Base-by-base conservation (phyloP, 805 yeast genomes). In the Blastobotrys chiropterorum region DNA sequence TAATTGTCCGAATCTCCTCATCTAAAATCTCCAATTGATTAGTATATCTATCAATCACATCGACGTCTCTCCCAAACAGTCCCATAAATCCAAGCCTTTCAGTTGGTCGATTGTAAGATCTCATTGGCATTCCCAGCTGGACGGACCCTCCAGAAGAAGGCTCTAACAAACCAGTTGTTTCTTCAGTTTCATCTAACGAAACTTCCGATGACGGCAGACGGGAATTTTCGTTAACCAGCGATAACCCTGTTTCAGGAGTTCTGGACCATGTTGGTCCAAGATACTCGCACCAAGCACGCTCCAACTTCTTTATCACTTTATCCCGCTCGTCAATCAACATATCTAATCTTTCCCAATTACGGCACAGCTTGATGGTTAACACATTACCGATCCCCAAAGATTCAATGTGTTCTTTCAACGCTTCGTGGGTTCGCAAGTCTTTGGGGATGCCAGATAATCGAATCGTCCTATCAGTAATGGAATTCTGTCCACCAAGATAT, bases 391-490 rank as follows among this genome's bases (percentile, higher is more conserved):
- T 83, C 26, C 85, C 83, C 38, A 92, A 71, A 7, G 78, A 76
- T 60, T 89, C 94, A 21, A 92, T 82, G 62, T 88, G 94, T 38
- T 81, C 76, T 52, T 79, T 82, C 58, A 92, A 69, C 13, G 79
- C 81, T n/a, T 75, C 75, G 58, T 82, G 90, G 52, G 81, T 83
- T 48, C 97, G 75, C 42, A 90, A 70, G 45, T 83, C 82, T 0
- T 86, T 83, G 0, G 98, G 97, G 3, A 92, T 88, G 0, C 98
- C 98, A 38, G 92, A 82, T 13, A 92, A 66, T 53, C 92, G 73
- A 41, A 94, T 83, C 0, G 98, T 94, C 64, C 96, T 76, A 72
- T 92, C 98, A 0, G 98, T 88, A 53, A 92, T 77, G 7, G 96
- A 83, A 64, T 85, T 85, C 65, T 90, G 97, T 56, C 77, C 79